A percentile compares a stretch with the other conserved stretches of the same genome.
These are phyloP conservation scores for Alliaria petiolata DNA, from an alignment of 345 rosid genomes.

Conservation along the genomic window DNA sequence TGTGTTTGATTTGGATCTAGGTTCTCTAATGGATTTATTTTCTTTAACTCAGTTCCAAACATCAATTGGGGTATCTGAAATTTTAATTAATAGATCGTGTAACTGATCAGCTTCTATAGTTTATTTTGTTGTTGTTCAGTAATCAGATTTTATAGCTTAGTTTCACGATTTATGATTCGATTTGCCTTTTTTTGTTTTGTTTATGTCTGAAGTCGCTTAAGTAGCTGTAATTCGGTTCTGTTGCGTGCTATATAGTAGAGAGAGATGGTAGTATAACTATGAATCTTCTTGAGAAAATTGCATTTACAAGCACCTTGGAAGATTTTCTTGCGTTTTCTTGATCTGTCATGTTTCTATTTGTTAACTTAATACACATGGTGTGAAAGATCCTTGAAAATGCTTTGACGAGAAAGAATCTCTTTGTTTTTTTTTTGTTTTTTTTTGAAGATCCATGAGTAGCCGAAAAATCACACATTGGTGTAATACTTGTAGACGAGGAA, in stretches of 20 bases:
- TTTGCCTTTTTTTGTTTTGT: neutral
- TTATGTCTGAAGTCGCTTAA: neutral
- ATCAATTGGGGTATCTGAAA: neutral
- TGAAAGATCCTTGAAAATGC: neutral
- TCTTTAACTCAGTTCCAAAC: neutral
- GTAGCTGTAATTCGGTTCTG: neutral
- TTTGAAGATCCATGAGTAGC: constrained; percentile 18
- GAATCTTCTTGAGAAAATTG: neutral
- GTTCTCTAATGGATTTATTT: neutral
- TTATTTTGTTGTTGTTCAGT: too few species aligned
- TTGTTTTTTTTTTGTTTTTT: neutral
- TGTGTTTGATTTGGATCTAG: constrained; percentile 1
- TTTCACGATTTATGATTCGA: neutral
- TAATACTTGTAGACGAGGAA: constrained; percentile 24
- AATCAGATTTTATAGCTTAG: neutral
- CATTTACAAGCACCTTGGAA: too few species aligned
- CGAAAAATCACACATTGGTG: constrained; percentile 34
- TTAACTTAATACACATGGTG: neutral
- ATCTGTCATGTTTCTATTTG: neutral
- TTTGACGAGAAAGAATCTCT: neutral
- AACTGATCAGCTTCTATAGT: neutral
- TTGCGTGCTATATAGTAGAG: neutral
- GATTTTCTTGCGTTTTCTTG: neutral
- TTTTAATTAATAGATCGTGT: neutral
- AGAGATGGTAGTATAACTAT: neutral